Conservation (phyloP, 768 basidiomycete species). For the Symmetrospora coprosmae region DNA sequence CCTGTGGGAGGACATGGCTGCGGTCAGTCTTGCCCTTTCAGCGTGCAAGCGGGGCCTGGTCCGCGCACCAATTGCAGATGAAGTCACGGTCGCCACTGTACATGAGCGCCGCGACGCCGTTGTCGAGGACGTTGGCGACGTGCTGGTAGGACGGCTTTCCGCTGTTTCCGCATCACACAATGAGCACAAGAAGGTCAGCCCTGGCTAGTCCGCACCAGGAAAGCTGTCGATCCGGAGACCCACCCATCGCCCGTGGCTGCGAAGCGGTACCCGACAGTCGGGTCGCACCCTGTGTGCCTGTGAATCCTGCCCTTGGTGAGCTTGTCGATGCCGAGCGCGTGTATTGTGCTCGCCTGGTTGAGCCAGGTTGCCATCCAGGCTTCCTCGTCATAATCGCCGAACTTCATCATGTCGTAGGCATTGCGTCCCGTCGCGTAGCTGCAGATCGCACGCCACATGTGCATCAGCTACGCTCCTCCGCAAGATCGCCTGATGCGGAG, state of each 20-base stretch:
- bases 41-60: background rate
- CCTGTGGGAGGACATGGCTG: conserved; percentile 1
- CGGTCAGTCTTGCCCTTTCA: background rate
- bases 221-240: background rate
- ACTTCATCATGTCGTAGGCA: conserved; percentile 26
- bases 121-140: conserved; percentile 27
- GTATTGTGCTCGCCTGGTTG: conserved; percentile 25
- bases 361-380: conserved; percentile 26
- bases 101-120: conserved; percentile 23
- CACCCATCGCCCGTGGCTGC: conserved; percentile 27
- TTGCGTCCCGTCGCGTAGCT: conserved; percentile 23
- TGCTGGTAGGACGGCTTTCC: conserved; percentile 23
- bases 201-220: background rate
- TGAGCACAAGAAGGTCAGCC: background rate
- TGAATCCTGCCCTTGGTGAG: conserved; percentile 25
- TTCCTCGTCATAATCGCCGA: conserved; percentile 31
- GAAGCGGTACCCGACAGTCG: conserved; percentile 27
- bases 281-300: conserved; percentile 28
- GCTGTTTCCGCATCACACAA: too few species aligned
- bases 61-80: conserved; percentile 13
- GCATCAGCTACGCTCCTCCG: background rate
- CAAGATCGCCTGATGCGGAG: background rate
- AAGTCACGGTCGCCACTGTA: conserved; percentile 28
- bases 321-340: conserved; percentile 28
- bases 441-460: too few species aligned